phyloP scores from a whole-genome alignment of 2,329 filamentous ascomycete species.

The Paraphaeosphaeria sporulosa region DNA sequence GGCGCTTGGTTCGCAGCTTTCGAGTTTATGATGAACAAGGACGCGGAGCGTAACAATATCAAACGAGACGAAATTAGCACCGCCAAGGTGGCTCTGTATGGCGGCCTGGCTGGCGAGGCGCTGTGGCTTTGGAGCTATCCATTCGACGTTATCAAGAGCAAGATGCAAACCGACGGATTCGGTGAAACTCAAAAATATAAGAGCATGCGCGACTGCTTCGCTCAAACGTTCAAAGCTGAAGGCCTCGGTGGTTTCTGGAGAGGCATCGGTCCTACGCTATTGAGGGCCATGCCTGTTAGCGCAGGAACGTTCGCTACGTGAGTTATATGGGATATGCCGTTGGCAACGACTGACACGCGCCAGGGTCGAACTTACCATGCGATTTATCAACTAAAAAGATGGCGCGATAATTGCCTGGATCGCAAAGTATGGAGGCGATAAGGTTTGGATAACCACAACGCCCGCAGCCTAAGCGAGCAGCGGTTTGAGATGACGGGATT shows the following conservation, averaged over 20 bases:
- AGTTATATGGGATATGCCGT: constrained; percentile 27
- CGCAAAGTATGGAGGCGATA: constrained; percentile 6
- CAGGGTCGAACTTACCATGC: constrained; percentile 45
- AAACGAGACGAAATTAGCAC: constrained; percentile 79
- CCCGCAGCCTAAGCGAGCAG: constrained; percentile 1
- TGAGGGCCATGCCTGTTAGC: constrained; percentile 96
- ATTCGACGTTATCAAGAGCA: constrained; percentile 97
- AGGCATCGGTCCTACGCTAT: constrained; percentile 85
- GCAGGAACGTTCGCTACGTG: constrained; percentile 94
- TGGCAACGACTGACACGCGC: constrained; percentile 13
- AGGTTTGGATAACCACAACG: constrained; percentile 10
- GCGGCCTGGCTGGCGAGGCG: constrained; percentile 90
- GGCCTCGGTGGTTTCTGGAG: constrained; percentile 91
- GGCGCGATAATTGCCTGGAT: constrained; percentile 4
- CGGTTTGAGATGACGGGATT: constrained; percentile 3
- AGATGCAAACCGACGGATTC: constrained; percentile 98
- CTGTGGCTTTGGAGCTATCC: constrained; percentile 95
- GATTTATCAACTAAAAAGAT: constrained; percentile 45
- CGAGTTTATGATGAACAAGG: constrained; percentile 94
- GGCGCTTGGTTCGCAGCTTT: constrained; percentile 95
- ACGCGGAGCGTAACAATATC: constrained; percentile 79
- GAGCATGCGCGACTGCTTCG: constrained; percentile 89
- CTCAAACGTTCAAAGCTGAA: constrained; percentile 78
- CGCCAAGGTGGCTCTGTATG: constrained; percentile 89
- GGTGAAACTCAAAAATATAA: constrained; percentile 74